Base-by-base conservation (phyloP, 1,284 basidiomycete genomes). In the Rhizoctonia solani region DNA sequence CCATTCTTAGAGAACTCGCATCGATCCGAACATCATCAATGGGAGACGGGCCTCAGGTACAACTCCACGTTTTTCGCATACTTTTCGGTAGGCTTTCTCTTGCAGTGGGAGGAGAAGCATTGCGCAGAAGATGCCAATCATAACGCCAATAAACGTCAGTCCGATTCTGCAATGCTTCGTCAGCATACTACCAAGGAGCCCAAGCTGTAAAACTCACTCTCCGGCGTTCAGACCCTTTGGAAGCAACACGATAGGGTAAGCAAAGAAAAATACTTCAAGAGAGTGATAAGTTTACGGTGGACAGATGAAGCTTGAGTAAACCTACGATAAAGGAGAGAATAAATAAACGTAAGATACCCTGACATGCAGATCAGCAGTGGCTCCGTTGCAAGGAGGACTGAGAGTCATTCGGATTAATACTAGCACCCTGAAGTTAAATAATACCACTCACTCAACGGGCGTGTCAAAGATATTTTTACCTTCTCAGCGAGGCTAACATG, bases 321-420 rank as follows among this genome's bases (percentile, higher is more conserved):
- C 59, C 53, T 21, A 63, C 59, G 27, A 73, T 77, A 77, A 1
- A 77, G 72, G 8, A 76, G 74, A 59, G 74, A 72, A 72, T 82
- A 82, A 54, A 82, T 75, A 71, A 81, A 79, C 6, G 76, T 75
- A 3, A 80, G 73, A 74, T 81, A 82, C 56, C 83, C 68, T 0
- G 79, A 79, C 56, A 82, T 76, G 67, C 79, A 75, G 37, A 79
- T 69, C 14, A 81, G 78, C 67, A 82, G 81, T 6, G 77, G 76
- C 71, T 82, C 81, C 39, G 74, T 73, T 71, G 77, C 74, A 50
- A 63, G 27, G 13, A 63, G 39, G n/a, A 63, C 59, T 63, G n/a
- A n/a, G n/a, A 41, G 19, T 27, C 13, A 42, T 4, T 2, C 6
- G 44, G 8, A 46, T 19, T 5, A 11, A 21, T 21, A 19, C 21